Conservation (phyloP, 345 rosid species). For the Heritiera littoralis region DNA sequence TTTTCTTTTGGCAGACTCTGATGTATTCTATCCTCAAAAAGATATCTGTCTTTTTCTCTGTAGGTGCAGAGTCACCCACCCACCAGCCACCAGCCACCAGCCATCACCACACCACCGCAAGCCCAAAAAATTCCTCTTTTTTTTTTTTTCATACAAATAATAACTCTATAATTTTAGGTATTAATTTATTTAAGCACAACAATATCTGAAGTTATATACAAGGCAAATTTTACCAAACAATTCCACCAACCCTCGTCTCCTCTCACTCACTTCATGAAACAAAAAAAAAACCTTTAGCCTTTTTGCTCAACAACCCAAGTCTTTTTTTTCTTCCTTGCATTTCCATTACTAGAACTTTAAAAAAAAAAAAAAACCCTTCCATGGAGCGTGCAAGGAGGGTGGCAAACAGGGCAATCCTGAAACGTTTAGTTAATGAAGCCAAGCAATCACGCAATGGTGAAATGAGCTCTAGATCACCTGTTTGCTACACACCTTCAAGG, state of each 20-base stretch:
- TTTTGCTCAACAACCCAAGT: constrained; percentile 20
- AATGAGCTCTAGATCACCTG: constrained; percentile 36
- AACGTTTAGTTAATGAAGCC: constrained; percentile 58
- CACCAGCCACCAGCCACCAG: constrained; percentile 25
- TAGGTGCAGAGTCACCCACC: constrained; percentile 43
- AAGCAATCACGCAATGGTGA: constrained; percentile 51
- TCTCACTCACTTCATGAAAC: constrained; percentile 26
- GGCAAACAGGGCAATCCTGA: constrained; percentile 80
- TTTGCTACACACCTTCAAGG: constrained; percentile 60
- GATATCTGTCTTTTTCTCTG: constrained; percentile 38
- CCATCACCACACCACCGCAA: not conserved
- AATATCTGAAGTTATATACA: not conserved
- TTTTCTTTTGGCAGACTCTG: not conserved
- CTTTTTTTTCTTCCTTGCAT: constrained; percentile 11
- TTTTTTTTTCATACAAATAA: not conserved
- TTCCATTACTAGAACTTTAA: not conserved
- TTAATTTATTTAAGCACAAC: not conserved
- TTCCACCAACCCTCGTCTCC: constrained; percentile 37
- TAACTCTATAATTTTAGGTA: not conserved
- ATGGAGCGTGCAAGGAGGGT: constrained; percentile 96
- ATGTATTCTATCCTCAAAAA: not conserved
- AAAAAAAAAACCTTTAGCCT: constrained; percentile 15
- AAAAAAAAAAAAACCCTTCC: constrained; percentile 1
- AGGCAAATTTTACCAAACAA: constrained; percentile 23
- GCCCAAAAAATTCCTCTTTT: not conserved